phyloP scores from a whole-genome alignment of 2,329 filamentous ascomycete species.

The Tolypocladium capitatum region DNA sequence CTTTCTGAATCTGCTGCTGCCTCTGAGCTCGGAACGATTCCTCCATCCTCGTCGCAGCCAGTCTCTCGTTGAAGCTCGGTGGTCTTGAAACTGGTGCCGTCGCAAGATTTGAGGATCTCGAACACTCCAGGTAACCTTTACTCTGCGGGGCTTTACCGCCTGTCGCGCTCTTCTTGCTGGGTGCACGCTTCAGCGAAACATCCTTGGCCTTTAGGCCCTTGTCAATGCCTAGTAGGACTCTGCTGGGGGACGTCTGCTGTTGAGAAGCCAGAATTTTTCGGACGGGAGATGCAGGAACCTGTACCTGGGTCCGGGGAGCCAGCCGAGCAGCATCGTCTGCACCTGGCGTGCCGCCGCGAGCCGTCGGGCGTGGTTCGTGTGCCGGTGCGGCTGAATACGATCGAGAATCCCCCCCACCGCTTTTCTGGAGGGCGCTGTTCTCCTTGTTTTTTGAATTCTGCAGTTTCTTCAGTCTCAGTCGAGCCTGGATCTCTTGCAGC shows the following conservation, averaged over 20 bases:
- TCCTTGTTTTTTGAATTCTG: conserved; percentile 38
- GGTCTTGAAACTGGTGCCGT: conserved; percentile 22
- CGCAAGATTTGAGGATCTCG: conserved; percentile 22
- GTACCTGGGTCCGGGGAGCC: conserved; percentile 29
- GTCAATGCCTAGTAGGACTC: conserved; percentile 75
- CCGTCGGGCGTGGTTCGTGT: conserved; percentile 8
- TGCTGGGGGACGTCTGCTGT: conserved; percentile 60
- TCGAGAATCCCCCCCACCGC: conserved; percentile 8
- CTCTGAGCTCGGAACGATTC: conserved; percentile 38
- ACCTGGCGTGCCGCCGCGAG: conserved; percentile 14
- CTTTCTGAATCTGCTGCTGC: conserved; percentile 36
- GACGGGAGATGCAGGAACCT: conserved; percentile 67
- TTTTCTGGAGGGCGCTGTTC: conserved; percentile 7
- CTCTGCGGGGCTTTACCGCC: conserved; percentile 7
- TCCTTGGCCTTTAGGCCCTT: conserved; percentile 72
- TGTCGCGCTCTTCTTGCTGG: conserved; percentile 26
- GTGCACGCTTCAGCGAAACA: conserved; percentile 68
- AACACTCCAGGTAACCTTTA: conserved; percentile 30
- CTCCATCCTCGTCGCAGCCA: conserved; percentile 55
- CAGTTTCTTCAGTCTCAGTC: conserved; percentile 74
- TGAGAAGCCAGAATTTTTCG: conserved; percentile 37
- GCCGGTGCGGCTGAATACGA: conserved; percentile 9
- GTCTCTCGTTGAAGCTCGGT: conserved; percentile 68
- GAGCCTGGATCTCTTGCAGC: conserved; percentile 77
- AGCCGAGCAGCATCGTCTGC: conserved; percentile 8